Evolutionary conservation across 2,329 filamentous ascomycete species (phyloP), one percentile per base, ranked within the genome.

Genomic region (Phoma sp.): DNA sequence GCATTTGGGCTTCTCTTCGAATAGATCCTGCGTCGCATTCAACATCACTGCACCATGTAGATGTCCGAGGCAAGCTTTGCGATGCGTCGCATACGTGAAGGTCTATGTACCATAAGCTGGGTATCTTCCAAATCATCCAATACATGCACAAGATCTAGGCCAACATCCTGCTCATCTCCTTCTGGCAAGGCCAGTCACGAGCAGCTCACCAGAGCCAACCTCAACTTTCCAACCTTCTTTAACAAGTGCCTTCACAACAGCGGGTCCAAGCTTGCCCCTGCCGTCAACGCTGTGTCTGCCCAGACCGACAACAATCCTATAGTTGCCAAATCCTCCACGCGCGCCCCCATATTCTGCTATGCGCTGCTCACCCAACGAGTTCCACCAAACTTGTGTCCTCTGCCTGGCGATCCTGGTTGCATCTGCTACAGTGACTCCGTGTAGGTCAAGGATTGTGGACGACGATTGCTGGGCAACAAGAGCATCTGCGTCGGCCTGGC

Each of bases 211-310:
- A 25, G 85, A 86, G 38, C 86, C 82, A 39, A 89, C 82, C 70
- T 91, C 85, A 30, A 95, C 79, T 69, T 85, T 91, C 93, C 93
- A 98, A 0, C 92, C 92, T 56, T 93, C 90, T 39, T 84, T 82
- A 35, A 87, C 81, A 37, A 98, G 78, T 68, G 87, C 87, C 67
- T 86, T 87, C 41, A 83, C 87, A n/a, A 98, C 92, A 13, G 89
- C 89, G 52, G 89, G 88, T 4, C 92, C 88, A 55, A 98, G 73
- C 62, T 86, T 87, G 1, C 89, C 90, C 50, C 84, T 87, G 0
- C 92, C 91, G 47, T 89, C 86, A 41, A 86, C 82, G 65, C 86
- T 95, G 74, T 98, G 93, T 48, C 82, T 82, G 1, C 93, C 93
- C 11, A 88, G 71, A 0, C 93, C 93, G 3, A 92, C 96, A 48